A percentile compares a stretch with the other conserved stretches of the same genome.
Evolutionary conservation across 2,329 filamentous ascomycete genomes (phyloP).

Genomic region (Cladophialophora exuberans): DNA sequence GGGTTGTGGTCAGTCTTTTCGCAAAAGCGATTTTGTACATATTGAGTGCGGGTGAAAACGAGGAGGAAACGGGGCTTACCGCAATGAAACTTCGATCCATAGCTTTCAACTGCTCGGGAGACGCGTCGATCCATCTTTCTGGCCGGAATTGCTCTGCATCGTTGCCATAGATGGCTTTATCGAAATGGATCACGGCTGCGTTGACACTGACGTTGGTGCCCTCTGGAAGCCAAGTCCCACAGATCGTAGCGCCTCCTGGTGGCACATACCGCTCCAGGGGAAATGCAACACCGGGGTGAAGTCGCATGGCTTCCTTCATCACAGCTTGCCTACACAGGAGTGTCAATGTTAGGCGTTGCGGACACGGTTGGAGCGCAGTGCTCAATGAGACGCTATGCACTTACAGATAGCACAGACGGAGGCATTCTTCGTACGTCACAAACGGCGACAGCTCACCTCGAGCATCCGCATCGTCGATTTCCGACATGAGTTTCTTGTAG

Average conservation of each 20-base stretch:
- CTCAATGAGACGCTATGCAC: not conserved
- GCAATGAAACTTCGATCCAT: not conserved
- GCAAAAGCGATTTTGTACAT: not conserved
- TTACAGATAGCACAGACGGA: conserved; percentile 46
- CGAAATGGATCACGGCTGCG: conserved; percentile 41
- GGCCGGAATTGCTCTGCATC: conserved; percentile 1
- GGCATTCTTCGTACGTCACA: conserved; percentile 18
- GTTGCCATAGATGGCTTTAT: conserved; percentile 33
- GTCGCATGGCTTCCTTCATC: conserved; percentile 42
- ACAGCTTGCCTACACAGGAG: conserved; percentile 42
- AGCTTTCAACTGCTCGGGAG: not conserved
- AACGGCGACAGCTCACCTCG: conserved; percentile 4
- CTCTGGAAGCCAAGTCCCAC: conserved; percentile 33
- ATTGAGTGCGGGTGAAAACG: not conserved
- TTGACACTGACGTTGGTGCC: conserved; percentile 40
- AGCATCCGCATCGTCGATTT: conserved; percentile 47
- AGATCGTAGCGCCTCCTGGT: conserved; percentile 34
- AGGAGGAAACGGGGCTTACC: not conserved
- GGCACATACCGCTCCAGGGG: conserved; percentile 41
- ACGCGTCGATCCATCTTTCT: not conserved
- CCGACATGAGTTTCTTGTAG: conserved; percentile 47
- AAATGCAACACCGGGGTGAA: conserved; percentile 40
- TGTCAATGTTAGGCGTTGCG: not conserved
- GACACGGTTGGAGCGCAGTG: not conserved
- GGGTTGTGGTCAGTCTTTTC: not conserved